A percentile compares a stretch with the other conserved stretches of the same genome.
phyloP scores from a whole-genome alignment of 1,139 yeast genomes.

The Sugiyamaella novakii region DNA sequence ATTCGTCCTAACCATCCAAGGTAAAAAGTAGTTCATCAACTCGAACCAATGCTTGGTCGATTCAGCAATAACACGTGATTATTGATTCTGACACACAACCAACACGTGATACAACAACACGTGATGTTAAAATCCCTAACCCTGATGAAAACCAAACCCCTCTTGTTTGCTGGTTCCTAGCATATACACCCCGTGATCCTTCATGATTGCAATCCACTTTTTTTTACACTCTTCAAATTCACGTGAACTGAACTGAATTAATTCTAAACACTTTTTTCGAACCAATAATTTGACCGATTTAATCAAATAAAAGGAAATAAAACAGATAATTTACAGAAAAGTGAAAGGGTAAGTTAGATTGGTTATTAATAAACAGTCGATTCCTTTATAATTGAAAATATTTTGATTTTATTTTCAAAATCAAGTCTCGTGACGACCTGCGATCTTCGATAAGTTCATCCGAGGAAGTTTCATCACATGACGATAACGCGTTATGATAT shows the following conservation, averaged over 20 bases:
- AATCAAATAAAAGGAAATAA: neutral
- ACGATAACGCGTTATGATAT: conserved; percentile 10
- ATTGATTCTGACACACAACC: too few species aligned
- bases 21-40: too few species aligned
- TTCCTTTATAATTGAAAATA: neutral
- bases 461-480: conserved; percentile 15
- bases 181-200: conserved; percentile 8
- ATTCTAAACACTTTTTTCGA: neutral
- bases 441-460: neutral
- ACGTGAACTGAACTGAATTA: conserved; percentile 2
- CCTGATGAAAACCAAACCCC: neutral
- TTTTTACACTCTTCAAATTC: neutral
- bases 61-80: too few species aligned
- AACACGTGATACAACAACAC: neutral
- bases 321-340: neutral
- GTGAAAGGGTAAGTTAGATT: too few species aligned
- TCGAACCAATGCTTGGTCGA: too few species aligned
- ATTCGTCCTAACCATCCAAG: too few species aligned
- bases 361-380: neutral
- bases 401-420: neutral
- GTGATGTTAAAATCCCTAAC: neutral
- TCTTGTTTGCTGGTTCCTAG: neutral
- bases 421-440: conserved; percentile 14
- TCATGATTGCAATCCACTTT: neutral
- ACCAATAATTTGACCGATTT: neutral